Base-by-base conservation (phyloP, 768 basidiomycete species). In the Tulasnella sp. region DNA sequence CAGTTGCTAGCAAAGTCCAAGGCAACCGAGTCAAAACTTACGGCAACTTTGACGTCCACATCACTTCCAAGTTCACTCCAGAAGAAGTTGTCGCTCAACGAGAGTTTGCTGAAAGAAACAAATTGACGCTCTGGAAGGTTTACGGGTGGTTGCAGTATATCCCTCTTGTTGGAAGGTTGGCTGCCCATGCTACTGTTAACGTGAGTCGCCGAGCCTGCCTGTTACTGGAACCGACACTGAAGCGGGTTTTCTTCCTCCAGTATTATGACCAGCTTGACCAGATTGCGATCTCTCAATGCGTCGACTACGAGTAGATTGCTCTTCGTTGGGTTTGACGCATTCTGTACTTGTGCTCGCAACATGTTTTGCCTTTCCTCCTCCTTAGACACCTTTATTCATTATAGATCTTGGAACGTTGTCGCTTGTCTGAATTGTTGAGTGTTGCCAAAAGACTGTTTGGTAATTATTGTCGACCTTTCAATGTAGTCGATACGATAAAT, bases 241-340 rank as follows among this genome's bases (percentile, higher is more conserved):
- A 19, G 19, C 22, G 22, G 22, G 22, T 8, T 42, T 34, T 37
- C 22, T 25, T 14, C 17, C 40, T 25, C 31, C 19, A 74, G 73
- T 74, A 74, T 19, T 76, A 68, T 25, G 75, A 76, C 42, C 75
- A 76, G 40, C 75, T 76, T 37, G 75, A 76, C 39, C 75, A 71
- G 67, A 54, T 76, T 52, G 75, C 75, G 37, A n/a, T 76, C 19
- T 38, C 25, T 29, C 40, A 22, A 45, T 76, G 75, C 40, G 42
- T 76, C 11, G 52, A 74, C 36, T 52, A 42, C 49, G 72, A 52
- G 36, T 70, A 70, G n/a, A 15, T 25, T 5, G 14, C 14, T 64
- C 58, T 25, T 34, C 29, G 29, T 34, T 0, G 22, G 22, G 58
- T 31, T 29, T 34, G 31, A 3, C 31, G 22, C 58, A 14, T 29